Evolutionary conservation across 305 asterid species (phyloP).

Genomic region (Fraxinus platypoda): DNA sequence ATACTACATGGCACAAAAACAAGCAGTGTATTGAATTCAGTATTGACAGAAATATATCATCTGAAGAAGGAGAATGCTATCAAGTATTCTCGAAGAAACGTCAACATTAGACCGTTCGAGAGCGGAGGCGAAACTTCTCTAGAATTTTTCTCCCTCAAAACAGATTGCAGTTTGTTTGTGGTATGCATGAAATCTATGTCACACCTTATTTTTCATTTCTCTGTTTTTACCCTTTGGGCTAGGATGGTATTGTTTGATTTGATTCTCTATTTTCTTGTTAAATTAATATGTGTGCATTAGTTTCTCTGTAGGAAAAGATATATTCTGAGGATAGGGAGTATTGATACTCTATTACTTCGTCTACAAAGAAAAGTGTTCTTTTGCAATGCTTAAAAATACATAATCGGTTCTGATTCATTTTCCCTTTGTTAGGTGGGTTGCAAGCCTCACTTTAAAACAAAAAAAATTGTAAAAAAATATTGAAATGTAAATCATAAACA

Average conservation of each 20-base stretch:
- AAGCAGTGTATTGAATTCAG: slow-evolving; percentile 67
- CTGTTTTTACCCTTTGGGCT: background rate
- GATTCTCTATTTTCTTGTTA: background rate
- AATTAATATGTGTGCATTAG: background rate
- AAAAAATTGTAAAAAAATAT: no score
- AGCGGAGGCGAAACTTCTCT: slow-evolving; percentile 84
- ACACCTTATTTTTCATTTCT: background rate
- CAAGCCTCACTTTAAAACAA: background rate
- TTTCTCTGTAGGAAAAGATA: background rate
- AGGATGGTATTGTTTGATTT: background rate
- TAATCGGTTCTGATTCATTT: background rate
- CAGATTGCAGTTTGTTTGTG: slow-evolving; percentile 90
- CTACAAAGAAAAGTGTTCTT: background rate
- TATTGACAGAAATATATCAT: slow-evolving; percentile 71
- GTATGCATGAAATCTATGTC: slow-evolving; percentile 32
- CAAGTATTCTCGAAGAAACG: slow-evolving; percentile 71
- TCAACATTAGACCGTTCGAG: slow-evolving; percentile 76
- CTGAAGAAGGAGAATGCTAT: slow-evolving; percentile 71
- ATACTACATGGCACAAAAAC: slow-evolving; percentile 87
- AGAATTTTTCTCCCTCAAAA: slow-evolving; percentile 79
- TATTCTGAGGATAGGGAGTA: background rate
- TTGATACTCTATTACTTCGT: background rate
- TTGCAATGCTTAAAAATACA: background rate
- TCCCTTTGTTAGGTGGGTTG: background rate
- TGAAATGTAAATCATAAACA: background rate